Conservation (phyloP, 352 stramenopile species). For the Phytophthora citrophthora region DNA sequence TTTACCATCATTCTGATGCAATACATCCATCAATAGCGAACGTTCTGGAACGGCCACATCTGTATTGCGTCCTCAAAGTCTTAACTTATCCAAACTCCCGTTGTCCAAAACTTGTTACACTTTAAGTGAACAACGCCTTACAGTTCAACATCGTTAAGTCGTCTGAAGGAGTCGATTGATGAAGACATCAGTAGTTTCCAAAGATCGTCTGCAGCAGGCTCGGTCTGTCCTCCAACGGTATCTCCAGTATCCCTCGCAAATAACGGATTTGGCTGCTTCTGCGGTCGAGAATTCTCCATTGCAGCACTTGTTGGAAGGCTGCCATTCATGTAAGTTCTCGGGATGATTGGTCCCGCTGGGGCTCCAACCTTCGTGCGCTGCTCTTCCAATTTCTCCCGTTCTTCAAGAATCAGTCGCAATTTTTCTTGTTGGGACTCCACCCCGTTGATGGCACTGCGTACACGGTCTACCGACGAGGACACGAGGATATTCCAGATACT, state of each 20-base stretch:
- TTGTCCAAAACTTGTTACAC: too few relatives aligned
- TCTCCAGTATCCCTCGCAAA: constrained; percentile 19
- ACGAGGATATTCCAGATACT: constrained; percentile 79
- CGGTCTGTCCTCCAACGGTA: constrained; percentile 1
- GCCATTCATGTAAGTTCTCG: neutral
- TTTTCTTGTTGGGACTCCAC: constrained; percentile 56
- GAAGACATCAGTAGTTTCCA: constrained; percentile 78
- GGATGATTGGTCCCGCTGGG: constrained; percentile 14
- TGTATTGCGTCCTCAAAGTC: neutral
- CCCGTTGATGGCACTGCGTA: constrained; percentile 54
- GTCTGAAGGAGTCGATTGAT: constrained; percentile 56
- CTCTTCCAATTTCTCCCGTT: constrained; percentile 67
- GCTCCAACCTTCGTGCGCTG: constrained; percentile 56
- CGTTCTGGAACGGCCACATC: constrained; percentile 16
- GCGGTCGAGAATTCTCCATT: constrained; percentile 4
- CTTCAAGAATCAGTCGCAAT: constrained; percentile 63
- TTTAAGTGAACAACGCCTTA: constrained; percentile 23
- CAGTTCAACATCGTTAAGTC: constrained; percentile 40
- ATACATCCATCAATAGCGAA: constrained; percentile 19
- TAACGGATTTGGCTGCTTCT: constrained; percentile 33
- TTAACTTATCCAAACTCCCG: neutral
- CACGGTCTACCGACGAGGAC: constrained; percentile 71
- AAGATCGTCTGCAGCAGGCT: constrained; percentile 61
- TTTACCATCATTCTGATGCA: constrained; percentile 30
- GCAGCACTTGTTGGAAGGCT: neutral